A percentile compares a stretch with the other conserved stretches of the same genome.
Evolutionary conservation across 345 rosid species (phyloP).

Genomic region (Populus simonii): DNA sequence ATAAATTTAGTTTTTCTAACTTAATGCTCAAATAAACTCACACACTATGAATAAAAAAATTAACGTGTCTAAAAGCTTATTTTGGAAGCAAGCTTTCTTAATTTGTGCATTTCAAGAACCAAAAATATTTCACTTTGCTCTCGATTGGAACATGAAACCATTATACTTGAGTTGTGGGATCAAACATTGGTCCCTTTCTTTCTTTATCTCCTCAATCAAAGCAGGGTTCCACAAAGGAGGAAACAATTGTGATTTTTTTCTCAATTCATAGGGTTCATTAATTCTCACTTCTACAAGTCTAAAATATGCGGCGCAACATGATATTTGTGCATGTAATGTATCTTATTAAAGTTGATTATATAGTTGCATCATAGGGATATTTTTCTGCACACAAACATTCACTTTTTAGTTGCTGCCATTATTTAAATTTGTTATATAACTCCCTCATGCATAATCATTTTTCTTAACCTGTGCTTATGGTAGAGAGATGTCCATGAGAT

Average conservation of each 20-base stretch:
- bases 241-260: background rate
- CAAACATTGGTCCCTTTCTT: background rate
- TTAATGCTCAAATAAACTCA: background rate
- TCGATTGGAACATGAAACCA: background rate
- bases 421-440: background rate
- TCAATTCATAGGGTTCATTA: background rate
- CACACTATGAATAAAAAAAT: background rate
- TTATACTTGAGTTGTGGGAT: background rate
- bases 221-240: background rate
- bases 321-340: background rate
- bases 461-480: background rate
- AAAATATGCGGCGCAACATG: background rate
- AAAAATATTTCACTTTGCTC: background rate
- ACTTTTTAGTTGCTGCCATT: background rate
- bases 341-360: background rate
- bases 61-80: background rate
- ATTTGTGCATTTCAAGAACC: background rate
- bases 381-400: background rate
- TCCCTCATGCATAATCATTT: background rate
- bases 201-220: background rate
- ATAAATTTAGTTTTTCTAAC: background rate
- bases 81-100: background rate
- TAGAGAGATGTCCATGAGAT: background rate
- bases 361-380: background rate
- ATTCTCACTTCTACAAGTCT: background rate